Evolutionary conservation across 495 filamentous ascomycete species (phyloP).

Genomic region (Podospora appendiculata): DNA sequence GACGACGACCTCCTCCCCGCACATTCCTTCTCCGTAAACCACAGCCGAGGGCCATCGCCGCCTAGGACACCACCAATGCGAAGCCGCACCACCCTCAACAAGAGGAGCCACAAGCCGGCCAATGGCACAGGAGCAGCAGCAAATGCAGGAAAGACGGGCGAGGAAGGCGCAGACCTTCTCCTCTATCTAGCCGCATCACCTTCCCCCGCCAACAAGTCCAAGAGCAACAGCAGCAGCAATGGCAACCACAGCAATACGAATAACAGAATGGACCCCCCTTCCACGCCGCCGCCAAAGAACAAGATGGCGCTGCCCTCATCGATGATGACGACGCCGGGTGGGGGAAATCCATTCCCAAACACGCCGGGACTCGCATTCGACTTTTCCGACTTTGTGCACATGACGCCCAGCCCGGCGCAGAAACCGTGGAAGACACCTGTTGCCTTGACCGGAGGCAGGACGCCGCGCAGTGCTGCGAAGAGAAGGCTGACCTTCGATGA

Average conservation of each 20-base stretch:
- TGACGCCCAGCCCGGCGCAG: constrained; percentile 91
- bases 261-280: constrained; percentile 58
- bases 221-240: not conserved
- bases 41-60: constrained; percentile 56
- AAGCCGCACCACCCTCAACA: constrained; percentile 37
- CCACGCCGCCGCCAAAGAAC: constrained; percentile 78
- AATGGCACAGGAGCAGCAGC: constrained; percentile 1
- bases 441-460: constrained; percentile 22
- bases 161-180: constrained; percentile 85
- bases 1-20: constrained; percentile 70
- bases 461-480: constrained; percentile 32
- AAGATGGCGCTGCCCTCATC: constrained; percentile 67
- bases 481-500: constrained; percentile 42
- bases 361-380: constrained; percentile 71
- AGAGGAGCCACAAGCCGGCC: constrained; percentile 9
- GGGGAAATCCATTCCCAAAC: constrained; percentile 49
- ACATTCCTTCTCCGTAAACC: constrained; percentile 73
- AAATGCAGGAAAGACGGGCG: constrained; percentile 43
- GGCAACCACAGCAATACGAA: not conserved
- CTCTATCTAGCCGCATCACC: constrained; percentile 90
- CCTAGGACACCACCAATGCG: constrained; percentile 74
- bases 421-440: constrained; percentile 69
- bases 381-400: constrained; percentile 94
- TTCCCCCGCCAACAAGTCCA: constrained; percentile 56
- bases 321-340: constrained; percentile 81